Evolutionary conservation across 2,329 filamentous ascomycete species (phyloP).

Genomic region (Penicillium sp.): DNA sequence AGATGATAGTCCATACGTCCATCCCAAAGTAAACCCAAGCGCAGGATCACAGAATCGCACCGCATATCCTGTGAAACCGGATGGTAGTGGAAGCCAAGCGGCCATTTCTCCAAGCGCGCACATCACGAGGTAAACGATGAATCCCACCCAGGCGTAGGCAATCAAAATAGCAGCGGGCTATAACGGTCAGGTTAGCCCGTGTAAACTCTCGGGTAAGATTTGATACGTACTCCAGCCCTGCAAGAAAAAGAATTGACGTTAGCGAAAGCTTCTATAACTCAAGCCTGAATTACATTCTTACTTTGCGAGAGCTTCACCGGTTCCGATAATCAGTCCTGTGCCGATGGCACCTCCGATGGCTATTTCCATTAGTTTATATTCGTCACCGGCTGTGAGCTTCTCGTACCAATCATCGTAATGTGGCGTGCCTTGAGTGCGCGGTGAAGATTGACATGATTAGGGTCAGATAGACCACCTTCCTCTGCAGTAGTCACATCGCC

Average conservation of each 20-base stretch:
- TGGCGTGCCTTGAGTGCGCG: slow-evolving; percentile 44
- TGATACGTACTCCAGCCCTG: slow-evolving; percentile 39
- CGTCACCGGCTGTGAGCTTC: neutral
- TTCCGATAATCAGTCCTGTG: slow-evolving; percentile 44
- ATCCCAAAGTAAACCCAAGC: slow-evolving; percentile 76
- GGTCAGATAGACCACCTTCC: slow-evolving; percentile 25
- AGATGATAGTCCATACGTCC: slow-evolving; percentile 52
- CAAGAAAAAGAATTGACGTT: slow-evolving; percentile 3
- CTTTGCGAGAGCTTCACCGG: slow-evolving; percentile 39
- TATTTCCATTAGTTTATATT: slow-evolving; percentile 1
- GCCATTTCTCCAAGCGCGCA: slow-evolving; percentile 81
- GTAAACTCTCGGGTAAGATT: neutral
- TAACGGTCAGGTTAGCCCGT: slow-evolving; percentile 7
- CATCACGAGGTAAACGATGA: slow-evolving; percentile 78
- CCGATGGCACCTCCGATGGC: slow-evolving; percentile 46
- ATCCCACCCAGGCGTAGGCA: slow-evolving; percentile 45
- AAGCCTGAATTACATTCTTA: slow-evolving; percentile 17
- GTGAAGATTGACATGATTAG: slow-evolving; percentile 37
- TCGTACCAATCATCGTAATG: slow-evolving; percentile 45
- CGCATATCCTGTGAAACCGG: slow-evolving; percentile 81
- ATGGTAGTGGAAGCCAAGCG: slow-evolving; percentile 73
- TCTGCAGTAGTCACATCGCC: slow-evolving; percentile 19
- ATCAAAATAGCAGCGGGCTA: slow-evolving; percentile 45
- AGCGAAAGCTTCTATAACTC: slow-evolving; percentile 1
- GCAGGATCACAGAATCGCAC: slow-evolving; percentile 77